These are phyloP conservation scores for Boletus vermiculosoides DNA, from an alignment of 768 basidiomycete species.

Conservation along the genomic window DNA sequence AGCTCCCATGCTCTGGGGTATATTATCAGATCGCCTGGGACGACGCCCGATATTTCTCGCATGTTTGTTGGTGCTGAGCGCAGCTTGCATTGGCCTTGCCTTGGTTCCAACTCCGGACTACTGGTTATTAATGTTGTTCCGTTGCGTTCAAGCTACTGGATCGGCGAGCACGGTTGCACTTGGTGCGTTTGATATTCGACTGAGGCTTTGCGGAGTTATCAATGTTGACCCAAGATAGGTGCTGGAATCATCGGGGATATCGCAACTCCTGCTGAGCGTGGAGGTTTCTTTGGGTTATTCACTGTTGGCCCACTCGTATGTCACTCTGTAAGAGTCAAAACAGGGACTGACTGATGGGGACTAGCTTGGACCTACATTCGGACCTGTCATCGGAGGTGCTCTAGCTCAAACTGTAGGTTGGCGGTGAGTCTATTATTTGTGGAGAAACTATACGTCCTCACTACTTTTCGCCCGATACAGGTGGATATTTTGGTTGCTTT, in stretches of 20 bases:
- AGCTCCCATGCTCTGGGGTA: slow-evolving; percentile 63
- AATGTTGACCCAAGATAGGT: slow-evolving; percentile 36
- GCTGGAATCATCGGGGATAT: slow-evolving; percentile 82
- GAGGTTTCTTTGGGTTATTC: slow-evolving; percentile 70
- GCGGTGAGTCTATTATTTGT: slow-evolving; percentile 42
- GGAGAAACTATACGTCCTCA: not conserved
- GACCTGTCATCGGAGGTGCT: slow-evolving; percentile 51
- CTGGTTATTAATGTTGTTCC: slow-evolving; percentile 78
- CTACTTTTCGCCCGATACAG: not conserved
- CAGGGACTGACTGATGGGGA: not conserved
- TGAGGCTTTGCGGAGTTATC: not conserved
- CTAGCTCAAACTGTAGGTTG: slow-evolving; percentile 60
- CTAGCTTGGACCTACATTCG: slow-evolving; percentile 55
- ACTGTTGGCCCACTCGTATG: slow-evolving; percentile 61
- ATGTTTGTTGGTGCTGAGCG: slow-evolving; percentile 60
- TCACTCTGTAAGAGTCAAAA: not conserved
- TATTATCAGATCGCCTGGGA: slow-evolving; percentile 64
- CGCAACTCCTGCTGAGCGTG: slow-evolving; percentile 67
- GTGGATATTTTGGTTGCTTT: slow-evolving; percentile 25
- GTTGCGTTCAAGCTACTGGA: slow-evolving; percentile 76
- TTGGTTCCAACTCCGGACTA: slow-evolving; percentile 58
- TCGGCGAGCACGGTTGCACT: slow-evolving; percentile 78
- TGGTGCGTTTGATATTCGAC: slow-evolving; percentile 37
- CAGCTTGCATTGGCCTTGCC: slow-evolving; percentile 65
- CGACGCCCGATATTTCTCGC: slow-evolving; percentile 60